Conservation (phyloP, 2,329 filamentous ascomycete genomes). For the Ciborinia camelliae region DNA sequence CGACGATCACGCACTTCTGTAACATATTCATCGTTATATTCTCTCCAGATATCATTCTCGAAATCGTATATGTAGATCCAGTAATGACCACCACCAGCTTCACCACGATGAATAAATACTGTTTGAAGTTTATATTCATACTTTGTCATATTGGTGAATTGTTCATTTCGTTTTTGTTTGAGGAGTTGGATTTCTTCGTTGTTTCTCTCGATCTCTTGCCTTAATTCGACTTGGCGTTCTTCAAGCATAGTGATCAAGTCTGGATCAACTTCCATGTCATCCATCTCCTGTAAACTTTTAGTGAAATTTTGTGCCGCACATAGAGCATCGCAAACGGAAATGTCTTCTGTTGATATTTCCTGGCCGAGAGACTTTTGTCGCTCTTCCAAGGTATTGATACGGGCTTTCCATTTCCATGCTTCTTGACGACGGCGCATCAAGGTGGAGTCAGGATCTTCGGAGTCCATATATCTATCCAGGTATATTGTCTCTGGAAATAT, state of each 20-base stretch:
- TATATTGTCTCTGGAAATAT: conserved; percentile 78
- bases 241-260: conserved; percentile 43
- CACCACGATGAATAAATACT: conserved; percentile 85
- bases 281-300: conserved; percentile 42
- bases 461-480: conserved; percentile 83
- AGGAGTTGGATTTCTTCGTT: conserved; percentile 48
- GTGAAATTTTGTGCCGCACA: conserved; percentile 42
- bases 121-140: conserved; percentile 82
- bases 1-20: conserved; percentile 61
- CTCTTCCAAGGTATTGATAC: conserved; percentile 54
- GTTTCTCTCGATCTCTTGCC: conserved; percentile 45
- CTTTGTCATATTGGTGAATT: conserved; percentile 62
- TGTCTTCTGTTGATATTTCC: conserved; percentile 23
- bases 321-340: conserved; percentile 35
- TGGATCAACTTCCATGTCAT: conserved; percentile 44
- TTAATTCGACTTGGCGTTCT: conserved; percentile 44
- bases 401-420: conserved; percentile 71
- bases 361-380: conserved; percentile 32
- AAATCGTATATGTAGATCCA: conserved; percentile 95
- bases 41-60: conserved; percentile 74
- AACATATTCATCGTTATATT: conserved; percentile 88
- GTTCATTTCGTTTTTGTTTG: conserved; percentile 41
- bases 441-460: conserved; percentile 51
- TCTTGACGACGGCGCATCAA: conserved; percentile 63
- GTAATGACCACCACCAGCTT: conserved; percentile 76